These are phyloP conservation scores for Lindgomyces ingoldianus DNA, from an alignment of 495 filamentous ascomycete genomes.

Conservation along the genomic window DNA sequence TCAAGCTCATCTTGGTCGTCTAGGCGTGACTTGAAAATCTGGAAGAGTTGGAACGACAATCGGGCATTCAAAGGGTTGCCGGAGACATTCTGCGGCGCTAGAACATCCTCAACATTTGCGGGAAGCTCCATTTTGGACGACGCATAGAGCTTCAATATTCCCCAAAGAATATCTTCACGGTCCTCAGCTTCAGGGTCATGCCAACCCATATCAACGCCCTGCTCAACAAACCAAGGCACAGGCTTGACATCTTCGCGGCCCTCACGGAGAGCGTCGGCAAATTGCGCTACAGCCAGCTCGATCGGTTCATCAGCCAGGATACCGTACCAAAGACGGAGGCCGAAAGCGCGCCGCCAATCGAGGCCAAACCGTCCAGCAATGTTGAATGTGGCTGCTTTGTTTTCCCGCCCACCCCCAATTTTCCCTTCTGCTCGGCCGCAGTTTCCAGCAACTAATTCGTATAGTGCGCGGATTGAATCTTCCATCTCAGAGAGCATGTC, in stretches of 20 bases:
- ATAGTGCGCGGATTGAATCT: slow-evolving; percentile 82
- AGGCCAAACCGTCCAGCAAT: slow-evolving; percentile 79
- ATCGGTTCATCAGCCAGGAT: slow-evolving; percentile 66
- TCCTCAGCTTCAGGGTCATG: slow-evolving; percentile 53
- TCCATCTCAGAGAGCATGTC: slow-evolving; percentile 81
- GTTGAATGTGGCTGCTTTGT: slow-evolving; percentile 71
- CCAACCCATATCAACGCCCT: slow-evolving; percentile 50
- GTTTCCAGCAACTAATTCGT: slow-evolving; percentile 86
- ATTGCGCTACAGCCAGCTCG: slow-evolving; percentile 68
- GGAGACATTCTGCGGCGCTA: slow-evolving; percentile 59
- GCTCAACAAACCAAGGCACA: slow-evolving; percentile 60
- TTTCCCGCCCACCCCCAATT: slow-evolving; percentile 67
- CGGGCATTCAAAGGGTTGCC: slow-evolving; percentile 70
- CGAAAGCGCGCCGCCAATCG: slow-evolving; percentile 92
- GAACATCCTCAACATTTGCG: slow-evolving; percentile 56
- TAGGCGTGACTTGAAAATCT: slow-evolving; percentile 48
- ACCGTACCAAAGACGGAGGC: slow-evolving; percentile 83
- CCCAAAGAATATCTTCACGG: slow-evolving; percentile 80
- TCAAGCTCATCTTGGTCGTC: slow-evolving; percentile 41
- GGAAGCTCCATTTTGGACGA: slow-evolving; percentile 46
- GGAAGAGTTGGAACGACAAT: slow-evolving; percentile 78
- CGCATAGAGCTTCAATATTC: slow-evolving; percentile 74
- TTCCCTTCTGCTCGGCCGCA: slow-evolving; percentile 76
- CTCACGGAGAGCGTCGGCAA: slow-evolving; percentile 61
- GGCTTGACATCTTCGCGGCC: slow-evolving; percentile 63